Evolutionary conservation across 495 filamentous ascomycete species (phyloP).

Genomic region (Tuber magnatum): DNA sequence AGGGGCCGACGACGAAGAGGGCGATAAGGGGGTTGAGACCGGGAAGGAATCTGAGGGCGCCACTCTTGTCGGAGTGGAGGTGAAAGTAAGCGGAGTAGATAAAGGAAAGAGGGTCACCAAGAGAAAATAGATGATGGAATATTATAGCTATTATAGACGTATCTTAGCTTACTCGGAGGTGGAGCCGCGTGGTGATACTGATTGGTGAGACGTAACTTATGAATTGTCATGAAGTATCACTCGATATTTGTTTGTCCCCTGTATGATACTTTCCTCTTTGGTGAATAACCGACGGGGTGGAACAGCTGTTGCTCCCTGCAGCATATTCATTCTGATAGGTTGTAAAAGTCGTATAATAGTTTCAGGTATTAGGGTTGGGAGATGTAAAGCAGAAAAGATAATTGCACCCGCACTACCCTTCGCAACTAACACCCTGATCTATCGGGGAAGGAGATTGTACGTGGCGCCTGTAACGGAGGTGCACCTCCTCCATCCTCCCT

Average conservation of each 20-base stretch:
- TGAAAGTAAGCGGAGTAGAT: slow-evolving; percentile 16
- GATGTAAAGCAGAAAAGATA: neutral
- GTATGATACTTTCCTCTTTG: neutral
- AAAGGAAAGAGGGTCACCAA: slow-evolving; percentile 24
- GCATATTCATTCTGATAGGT: neutral
- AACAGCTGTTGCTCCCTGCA: neutral
- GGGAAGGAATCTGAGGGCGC: slow-evolving; percentile 42
- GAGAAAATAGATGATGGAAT: slow-evolving; percentile 19
- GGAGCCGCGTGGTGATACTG: neutral
- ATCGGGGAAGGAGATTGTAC: neutral
- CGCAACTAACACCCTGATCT: neutral
- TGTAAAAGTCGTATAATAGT: neutral
- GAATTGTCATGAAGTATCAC: neutral
- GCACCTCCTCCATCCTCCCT: neutral
- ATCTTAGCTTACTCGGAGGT: neutral
- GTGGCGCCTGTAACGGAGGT: neutral
- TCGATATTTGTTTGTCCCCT: neutral
- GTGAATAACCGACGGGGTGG: neutral
- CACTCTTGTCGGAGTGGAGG: slow-evolving; percentile 39
- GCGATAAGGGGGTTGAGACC: slow-evolving; percentile 44
- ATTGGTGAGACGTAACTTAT: neutral
- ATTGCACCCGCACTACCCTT: neutral
- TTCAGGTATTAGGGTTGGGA: neutral
- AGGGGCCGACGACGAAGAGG: slow-evolving; percentile 65
- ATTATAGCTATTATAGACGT: neutral